Base-by-base conservation (phyloP, 495 filamentous ascomycete genomes). In the Lentithecium fluviatile region DNA sequence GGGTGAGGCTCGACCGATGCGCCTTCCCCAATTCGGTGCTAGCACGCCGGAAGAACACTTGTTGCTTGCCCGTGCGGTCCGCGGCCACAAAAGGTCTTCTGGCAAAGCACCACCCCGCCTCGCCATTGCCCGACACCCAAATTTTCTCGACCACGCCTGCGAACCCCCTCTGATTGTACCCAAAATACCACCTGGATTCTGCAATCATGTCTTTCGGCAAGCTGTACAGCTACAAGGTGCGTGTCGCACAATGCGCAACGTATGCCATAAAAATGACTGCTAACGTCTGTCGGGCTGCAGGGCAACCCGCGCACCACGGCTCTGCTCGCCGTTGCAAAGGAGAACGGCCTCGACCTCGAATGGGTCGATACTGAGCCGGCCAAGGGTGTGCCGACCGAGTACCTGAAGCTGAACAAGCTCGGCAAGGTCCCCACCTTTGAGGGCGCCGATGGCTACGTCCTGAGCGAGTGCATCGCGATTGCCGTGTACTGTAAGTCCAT, bases 361-460 rank as follows among this genome's bases (percentile, higher is more conserved):
- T 71, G 90, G 58, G 88, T 95, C 52, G 75, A 86, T 65, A 86
- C 83, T 64, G 79, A 88, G 74, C 78, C 83, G 65, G 67, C 60
- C 36, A 82, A 84, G 56, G 83, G 77, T 49, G 77, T 85, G 59
- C 77, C 78, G 42, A 72, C 76, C 25, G 93, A 94, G 69, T 95
- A 94, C 82, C 76, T 85, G 70, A 88, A 92, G 77, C 69, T 88
- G 76, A 93, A 93, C 80, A 83, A 86, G 69, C 86, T 96, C 54
- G 89, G 88, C 78, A 91, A 88, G 82, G 77, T 97, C 69, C 94
- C 94, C 54, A 86, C 91, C 65, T 97, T 99, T 76, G 85, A 90
- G 65, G 92, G 93, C 68, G 82, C 84, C 68, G 94, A 99, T 80
- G 94, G 94, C 74, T 99, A 87, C 77, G 80, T 81, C 64, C 84